Evolutionary conservation across 768 basidiomycete genomes (phyloP), one percentile per base, ranked within the genome.

Genomic region (Boletus insuetus): DNA sequence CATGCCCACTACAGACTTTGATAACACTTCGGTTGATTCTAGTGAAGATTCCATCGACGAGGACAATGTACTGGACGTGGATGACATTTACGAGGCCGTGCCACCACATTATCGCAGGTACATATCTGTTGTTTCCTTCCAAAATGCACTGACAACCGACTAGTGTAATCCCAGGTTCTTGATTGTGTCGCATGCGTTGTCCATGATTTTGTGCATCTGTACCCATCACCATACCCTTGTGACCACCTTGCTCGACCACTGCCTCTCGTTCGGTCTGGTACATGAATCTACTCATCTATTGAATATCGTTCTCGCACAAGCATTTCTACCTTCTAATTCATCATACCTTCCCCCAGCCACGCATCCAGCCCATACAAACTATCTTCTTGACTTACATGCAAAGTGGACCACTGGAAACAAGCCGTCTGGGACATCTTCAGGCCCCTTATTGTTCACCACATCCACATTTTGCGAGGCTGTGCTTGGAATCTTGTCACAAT

Each of bases 91-190:
- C 53, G 82, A 83, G 29, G 63, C 73, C 3, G 73, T 86, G 46
- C 83, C 83, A 26, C 53, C 68, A n/a, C 73, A 77, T 31, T 78
- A 77, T 65, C 77, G 84, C 55, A 75, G 76, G 85, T 84, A 29
- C 29, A 29, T 29, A 62, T 52, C 37, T 46, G 34, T 62, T 24
- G 16, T 12, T n/a, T 56, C n/a, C 10, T 47, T 26, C 22, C 11
- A 11, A 3, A 53, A 71, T 54, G n/a, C 22, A 22, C 39, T 46
- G 40, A 19, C 42, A 45, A 45, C 40, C 58, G 45, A 65, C 48
- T 9, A 24, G 20, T 46, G 24, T 22, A 34, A 34, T 8, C 19
- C 12, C 40, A 85, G 83, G 45, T 78, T 72, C 62, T 72, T 79
- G 19, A 59, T 85, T 19, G 62, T 81, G 5, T 76, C 82, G 0